phyloP scores from a whole-genome alignment of 1,284 basidiomycete species.

The Kwoniella shivajii region DNA sequence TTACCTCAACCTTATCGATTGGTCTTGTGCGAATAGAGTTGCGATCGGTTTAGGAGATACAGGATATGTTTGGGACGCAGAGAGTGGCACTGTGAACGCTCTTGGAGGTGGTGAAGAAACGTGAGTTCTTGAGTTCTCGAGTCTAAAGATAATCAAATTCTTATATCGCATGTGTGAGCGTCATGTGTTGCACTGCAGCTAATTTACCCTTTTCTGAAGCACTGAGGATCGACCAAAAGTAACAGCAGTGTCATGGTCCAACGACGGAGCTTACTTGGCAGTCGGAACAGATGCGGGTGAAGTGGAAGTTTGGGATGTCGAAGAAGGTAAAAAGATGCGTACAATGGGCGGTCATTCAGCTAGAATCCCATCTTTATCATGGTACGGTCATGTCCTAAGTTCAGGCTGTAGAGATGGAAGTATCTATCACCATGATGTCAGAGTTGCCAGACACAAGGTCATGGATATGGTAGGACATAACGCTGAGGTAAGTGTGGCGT shows the following conservation, averaged over 20 bases:
- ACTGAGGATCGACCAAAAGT: constrained; percentile 26
- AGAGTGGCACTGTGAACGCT: constrained; percentile 71
- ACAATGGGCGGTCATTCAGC: constrained; percentile 80
- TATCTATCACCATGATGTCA: constrained; percentile 92
- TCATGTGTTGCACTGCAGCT: constrained; percentile 1
- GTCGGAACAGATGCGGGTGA: constrained; percentile 82
- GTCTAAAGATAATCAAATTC: too few relatives aligned
- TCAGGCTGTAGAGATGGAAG: constrained; percentile 87
- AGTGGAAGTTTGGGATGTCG: constrained; percentile 95
- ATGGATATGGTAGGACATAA: constrained; percentile 84
- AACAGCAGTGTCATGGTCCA: constrained; percentile 36
- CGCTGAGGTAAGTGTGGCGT: constrained; percentile 76
- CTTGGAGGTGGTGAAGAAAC: constrained; percentile 23
- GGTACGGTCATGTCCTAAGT: constrained; percentile 82
- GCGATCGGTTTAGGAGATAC: constrained; percentile 81
- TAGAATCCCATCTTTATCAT: constrained; percentile 78
- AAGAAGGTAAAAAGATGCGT: constrained; percentile 74
- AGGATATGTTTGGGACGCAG: constrained; percentile 92
- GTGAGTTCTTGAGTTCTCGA: constrained; percentile 27
- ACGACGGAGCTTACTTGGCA: constrained; percentile 62
- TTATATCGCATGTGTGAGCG: too few relatives aligned
- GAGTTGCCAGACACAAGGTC: constrained; percentile 82
- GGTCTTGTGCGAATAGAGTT: constrained; percentile 83
- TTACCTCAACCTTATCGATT: constrained; percentile 91
- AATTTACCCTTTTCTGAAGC: constrained; percentile 61